Base-by-base conservation (phyloP, 78 protist species). In the Planoprotostelium fungivorum region DNA sequence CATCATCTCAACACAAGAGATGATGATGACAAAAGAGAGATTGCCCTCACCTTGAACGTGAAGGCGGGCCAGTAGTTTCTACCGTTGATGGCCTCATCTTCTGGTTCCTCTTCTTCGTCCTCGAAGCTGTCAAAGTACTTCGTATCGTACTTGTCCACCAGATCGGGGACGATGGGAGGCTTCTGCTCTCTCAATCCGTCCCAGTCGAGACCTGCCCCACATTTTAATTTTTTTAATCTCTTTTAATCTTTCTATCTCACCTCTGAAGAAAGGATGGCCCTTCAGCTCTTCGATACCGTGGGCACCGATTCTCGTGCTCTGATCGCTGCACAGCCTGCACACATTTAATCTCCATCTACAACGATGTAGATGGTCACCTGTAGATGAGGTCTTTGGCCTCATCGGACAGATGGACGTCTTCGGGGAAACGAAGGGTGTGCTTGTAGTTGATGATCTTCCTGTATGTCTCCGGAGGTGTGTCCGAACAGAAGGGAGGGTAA, bases 401-500 rank as follows among this genome's bases (percentile, higher is more conserved):
- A n/a, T 92, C 85, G 34, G 90, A 36, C 1, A 94, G 85, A 29
- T 91, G 87, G 1, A 93, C 93, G 1, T 94, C 97, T 28, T 89
- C 92, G 10, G 90, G 89, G 36, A 89, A 87, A 35, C 93, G 94
- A 34, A 96, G 94, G 28, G 89, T 93, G 38, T 92, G 87, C 73
- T 90, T 86, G 94, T 92, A 93, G 37, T 73, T 83, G 89, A 93
- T 38, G 37, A 97, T 96, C 84, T 96, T 95, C 38, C 87, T 88
- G 87, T 95, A 95, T 36, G 97, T 95, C 34, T 92, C 94, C 85
- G 90, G 29, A 0, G 96, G 89, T 0, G 89, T 84, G 38, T 95
- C 98, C 1, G 96, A 86, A 87, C 93, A 95, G 90, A 97, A 97
- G n/a, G 97, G 97, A 34, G 97, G 97, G 86, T 96, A 96, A 0